A percentile compares a stretch with the other conserved stretches of the same genome.
These are phyloP conservation scores for Cardamine resedifolia DNA, from an alignment of 345 rosid genomes.

Conservation along the genomic window DNA sequence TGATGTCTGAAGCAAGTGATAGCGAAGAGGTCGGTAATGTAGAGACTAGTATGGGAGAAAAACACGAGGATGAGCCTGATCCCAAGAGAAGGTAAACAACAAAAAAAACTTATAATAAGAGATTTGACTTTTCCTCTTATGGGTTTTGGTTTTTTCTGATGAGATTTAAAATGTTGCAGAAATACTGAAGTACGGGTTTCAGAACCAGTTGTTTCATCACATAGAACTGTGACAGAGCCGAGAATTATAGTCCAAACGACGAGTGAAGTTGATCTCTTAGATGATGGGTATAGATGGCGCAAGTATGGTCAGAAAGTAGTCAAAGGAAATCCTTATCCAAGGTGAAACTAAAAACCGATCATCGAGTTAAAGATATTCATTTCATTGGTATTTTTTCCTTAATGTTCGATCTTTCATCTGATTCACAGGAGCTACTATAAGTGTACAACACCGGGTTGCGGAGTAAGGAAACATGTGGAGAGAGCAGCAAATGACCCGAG, in stretches of 20 bases:
- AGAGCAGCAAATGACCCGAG: constrained; percentile 85
- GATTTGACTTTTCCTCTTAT: neutral
- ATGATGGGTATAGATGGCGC: constrained; percentile 93
- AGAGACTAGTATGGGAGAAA: constrained; percentile 45
- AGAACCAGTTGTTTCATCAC: constrained; percentile 53
- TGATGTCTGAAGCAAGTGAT: constrained; percentile 57
- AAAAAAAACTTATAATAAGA: neutral
- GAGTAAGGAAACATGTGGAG: constrained; percentile 89
- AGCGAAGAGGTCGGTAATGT: constrained; percentile 65
- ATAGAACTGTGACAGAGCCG: constrained; percentile 70
- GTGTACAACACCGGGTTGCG: constrained; percentile 80
- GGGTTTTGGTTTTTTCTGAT: neutral
- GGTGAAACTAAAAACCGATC: constrained; percentile 39
- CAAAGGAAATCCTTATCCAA: constrained; percentile 89
- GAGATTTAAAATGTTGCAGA: constrained; percentile 43
- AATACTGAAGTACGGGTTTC: constrained; percentile 45
- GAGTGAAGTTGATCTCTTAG: constrained; percentile 93
- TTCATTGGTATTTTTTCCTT: neutral
- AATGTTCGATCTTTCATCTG: constrained; percentile 5
- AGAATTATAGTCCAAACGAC: constrained; percentile 85
- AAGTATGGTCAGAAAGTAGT: constrained; percentile 96
- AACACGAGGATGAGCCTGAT: constrained; percentile 64
- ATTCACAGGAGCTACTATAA: constrained; percentile 82
- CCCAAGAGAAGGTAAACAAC: constrained; percentile 65
- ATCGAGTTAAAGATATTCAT: neutral